These are phyloP conservation scores for Yamadazyma diddensiae DNA, from an alignment of 1,139 yeast genomes.

Conservation along the genomic window DNA sequence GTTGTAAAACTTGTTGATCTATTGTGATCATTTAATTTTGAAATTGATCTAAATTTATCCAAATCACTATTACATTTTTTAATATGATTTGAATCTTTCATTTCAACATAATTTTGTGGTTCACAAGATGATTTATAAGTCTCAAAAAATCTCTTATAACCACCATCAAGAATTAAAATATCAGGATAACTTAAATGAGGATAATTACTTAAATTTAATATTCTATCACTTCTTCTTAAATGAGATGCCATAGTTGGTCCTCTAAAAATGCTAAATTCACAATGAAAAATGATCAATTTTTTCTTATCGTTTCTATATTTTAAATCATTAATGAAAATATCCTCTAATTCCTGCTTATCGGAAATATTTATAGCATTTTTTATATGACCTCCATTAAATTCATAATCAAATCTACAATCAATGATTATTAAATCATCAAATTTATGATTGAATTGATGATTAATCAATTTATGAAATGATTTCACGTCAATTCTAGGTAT, in stretches of 20 bases:
- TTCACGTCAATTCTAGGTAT: conserved; percentile 72
- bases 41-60: conserved; percentile 56
- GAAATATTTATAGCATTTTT: conserved; percentile 77
- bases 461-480: conserved; percentile 61
- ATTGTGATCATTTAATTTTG: conserved; percentile 31
- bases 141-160: conserved; percentile 76
- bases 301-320: conserved; percentile 18
- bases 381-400: conserved; percentile 90
- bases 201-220: conserved; percentile 66
- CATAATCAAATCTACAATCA: conserved; percentile 93
- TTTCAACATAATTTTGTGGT: conserved; percentile 80
- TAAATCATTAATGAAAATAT: conserved; percentile 30
- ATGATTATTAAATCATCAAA: conserved; percentile 65
- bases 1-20: conserved; percentile 35
- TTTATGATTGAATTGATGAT: conserved; percentile 48
- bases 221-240: conserved; percentile 79
- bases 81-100: conserved; percentile 74
- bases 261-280: conserved; percentile 89
- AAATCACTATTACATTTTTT: conserved; percentile 70
- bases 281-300: conserved; percentile 74
- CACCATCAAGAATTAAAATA: conserved; percentile 84
- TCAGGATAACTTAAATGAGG: conserved; percentile 86
- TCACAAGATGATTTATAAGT: conserved; percentile 51
- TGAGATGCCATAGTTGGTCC: conserved; percentile 93
- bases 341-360: conserved; percentile 65